Conservation (phyloP, 2,329 filamentous ascomycete genomes). For the Waltergamsia citrina region DNA sequence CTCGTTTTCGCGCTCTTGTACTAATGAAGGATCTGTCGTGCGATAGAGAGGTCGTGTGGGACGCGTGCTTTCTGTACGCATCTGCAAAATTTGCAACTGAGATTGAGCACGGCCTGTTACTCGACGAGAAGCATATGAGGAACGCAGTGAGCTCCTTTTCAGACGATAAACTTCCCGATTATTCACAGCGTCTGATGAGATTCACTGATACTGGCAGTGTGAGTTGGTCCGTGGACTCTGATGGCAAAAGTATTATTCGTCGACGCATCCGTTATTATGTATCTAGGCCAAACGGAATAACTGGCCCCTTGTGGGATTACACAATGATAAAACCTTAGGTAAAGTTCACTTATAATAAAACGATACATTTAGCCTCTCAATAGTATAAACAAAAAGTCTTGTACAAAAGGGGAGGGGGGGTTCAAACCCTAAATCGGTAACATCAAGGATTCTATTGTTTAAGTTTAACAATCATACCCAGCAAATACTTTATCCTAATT, state of each 20-base stretch:
- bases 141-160: not conserved
- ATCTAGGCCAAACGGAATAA: not conserved
- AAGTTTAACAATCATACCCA: too few relatives aligned
- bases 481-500: too few relatives aligned
- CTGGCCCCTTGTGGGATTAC: not conserved
- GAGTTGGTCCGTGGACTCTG: not conserved
- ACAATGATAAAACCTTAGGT: not conserved
- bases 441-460: too few relatives aligned
- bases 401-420: too few relatives aligned
- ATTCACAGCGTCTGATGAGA: not conserved
- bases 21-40: not conserved
- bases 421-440: too few relatives aligned
- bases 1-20: not conserved
- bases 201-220: not conserved
- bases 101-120: not conserved
- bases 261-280: not conserved
- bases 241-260: not conserved
- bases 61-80: not conserved
- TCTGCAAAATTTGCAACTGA: not conserved
- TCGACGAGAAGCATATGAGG: not conserved
- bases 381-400: too few relatives aligned
- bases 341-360: too few relatives aligned
- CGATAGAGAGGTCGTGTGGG: not conserved
- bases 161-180: not conserved
- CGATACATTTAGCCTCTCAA: too few relatives aligned